Conservation (phyloP, 257 asterid species). For the Fraxinus americana region DNA sequence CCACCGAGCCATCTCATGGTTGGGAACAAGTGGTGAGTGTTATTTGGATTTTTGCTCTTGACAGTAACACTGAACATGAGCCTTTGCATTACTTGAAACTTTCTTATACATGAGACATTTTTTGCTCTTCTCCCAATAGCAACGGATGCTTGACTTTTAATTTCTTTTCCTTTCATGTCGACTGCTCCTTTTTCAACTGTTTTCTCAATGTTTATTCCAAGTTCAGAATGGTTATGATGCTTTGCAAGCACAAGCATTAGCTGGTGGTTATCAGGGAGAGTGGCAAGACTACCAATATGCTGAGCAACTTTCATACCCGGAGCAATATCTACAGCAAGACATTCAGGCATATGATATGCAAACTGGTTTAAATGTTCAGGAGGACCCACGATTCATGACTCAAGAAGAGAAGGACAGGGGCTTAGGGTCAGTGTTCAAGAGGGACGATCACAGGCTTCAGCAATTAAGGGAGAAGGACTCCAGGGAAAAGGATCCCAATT, state of each 20-base stretch:
- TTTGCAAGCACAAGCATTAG: constrained; percentile 73
- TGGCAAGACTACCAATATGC: constrained; percentile 94
- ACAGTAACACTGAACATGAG: not conserved
- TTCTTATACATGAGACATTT: not conserved
- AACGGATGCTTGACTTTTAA: not conserved
- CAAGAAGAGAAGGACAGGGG: constrained; percentile 99
- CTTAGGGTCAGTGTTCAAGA: constrained; percentile 94
- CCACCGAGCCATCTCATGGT: constrained; percentile 75
- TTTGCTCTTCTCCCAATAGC: not conserved
- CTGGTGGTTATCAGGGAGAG: constrained; percentile 78
- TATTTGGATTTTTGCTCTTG: constrained; percentile 14
- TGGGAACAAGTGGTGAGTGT: constrained; percentile 81
- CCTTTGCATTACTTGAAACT: not conserved
- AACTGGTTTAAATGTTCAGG: constrained; percentile 46
- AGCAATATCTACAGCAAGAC: constrained; percentile 85
- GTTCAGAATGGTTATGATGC: constrained; percentile 78
- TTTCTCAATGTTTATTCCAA: constrained; percentile 18
- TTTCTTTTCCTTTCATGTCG: not conserved
- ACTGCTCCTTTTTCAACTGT: constrained; percentile 1
- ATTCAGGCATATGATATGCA: constrained; percentile 73
- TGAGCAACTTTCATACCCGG: constrained; percentile 85
- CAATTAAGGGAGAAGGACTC: constrained; percentile 96
- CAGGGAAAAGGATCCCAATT: constrained; percentile 97
- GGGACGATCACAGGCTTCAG: constrained; percentile 92
- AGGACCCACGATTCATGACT: constrained; percentile 85